Evolutionary conservation across 495 filamentous ascomycete genomes (phyloP), one percentile per base, ranked within the genome.

Genomic region (Talaromyces stipitatus): DNA sequence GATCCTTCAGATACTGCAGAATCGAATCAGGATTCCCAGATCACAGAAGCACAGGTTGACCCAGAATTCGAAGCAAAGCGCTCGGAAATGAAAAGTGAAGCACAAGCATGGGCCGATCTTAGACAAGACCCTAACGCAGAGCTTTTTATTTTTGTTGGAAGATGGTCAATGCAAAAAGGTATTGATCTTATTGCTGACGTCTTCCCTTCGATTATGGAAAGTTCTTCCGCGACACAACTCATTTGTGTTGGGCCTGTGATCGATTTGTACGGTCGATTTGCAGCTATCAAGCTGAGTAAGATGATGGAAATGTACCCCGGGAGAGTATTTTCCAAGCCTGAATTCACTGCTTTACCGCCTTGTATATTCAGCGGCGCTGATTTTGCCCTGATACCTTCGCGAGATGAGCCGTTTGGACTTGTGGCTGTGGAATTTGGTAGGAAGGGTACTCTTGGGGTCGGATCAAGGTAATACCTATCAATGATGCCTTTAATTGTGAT

Each of bases 341-440:
- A 87, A 67, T 88, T 88, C 68, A 87, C 85, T 3, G 69, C 77
- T 3, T 74, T 89, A 3, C 85, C 84, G 7, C 85, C 84, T 2
- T 88, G 76, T 66, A 82, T 89, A 59, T 88, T 87, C 65, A 84
- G 77, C 60, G 85, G 85, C 36, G 83, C 85, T n/a, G 85, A 89
- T 55, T 88, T 89, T 60, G 85, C 85, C 7, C 72, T 88, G 14
- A 88, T 88, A 59, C 85, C 85, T 3, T 86, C 82, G 10, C 79
- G 85, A 45, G 85, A 89, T 60, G 85, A 88, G 62, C 85, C 85
- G 1, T 88, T 88, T 58, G 85, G 85, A 11, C 63, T 88, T 26
- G 84, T 88, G 6, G 85, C 85, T n/a, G 85, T 88, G 29, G 85
- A 88, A 58, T 88, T 87, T 62, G 85, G 85, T 12, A 73, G 85